Evolutionary conservation across 495 filamentous ascomycete species (phyloP), one percentile per base, ranked within the genome.

Genomic region (Rostrohypoxylon terebratum): DNA sequence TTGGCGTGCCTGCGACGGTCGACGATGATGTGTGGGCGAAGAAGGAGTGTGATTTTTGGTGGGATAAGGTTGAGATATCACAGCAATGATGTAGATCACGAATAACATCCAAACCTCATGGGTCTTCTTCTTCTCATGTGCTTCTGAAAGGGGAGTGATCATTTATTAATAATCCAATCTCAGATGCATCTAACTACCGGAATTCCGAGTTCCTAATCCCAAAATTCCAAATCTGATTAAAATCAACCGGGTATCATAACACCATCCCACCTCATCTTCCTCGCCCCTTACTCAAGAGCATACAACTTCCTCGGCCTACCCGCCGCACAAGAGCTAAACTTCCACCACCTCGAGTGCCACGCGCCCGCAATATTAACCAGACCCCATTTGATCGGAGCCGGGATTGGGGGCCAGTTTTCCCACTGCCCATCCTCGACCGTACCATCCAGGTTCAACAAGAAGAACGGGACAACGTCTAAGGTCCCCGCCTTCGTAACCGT

Each of bases 381-480:
- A 0, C 80, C 81, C 83, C 83, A 85, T 25, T 77, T 79, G 53
- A 85, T 77, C 2, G 83, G 82, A 13, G 80, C 79, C 18, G 83
- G 83, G 69, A 85, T 85, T 1, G 83, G 83, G 1, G 83, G 83
- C 83, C 83, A 85, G 63, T 82, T 79, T 13, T 75, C 77, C 86
- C 86, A 87, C 60, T 80, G 63, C 31, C 87, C 87, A 40, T 85
- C 86, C 80, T 89, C 87, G 59, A 77, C 82, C 14, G 83, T 84
- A 42, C 79, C 77, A 73, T 89, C 87, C 18, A 87, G 77, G 66
- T 89, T 88, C 54, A 88, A 77, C 62, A 88, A 78, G 78, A 89
- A 87, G 74, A 89, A 86, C 0, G 86, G 86, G 25, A 89, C 81
- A 5, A 84, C 84, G 66, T 87, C 84, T 9, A 79, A 77, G 1